phyloP scores from a whole-genome alignment of 2,329 filamentous ascomycete species.

The Blastomyces parvus region DNA sequence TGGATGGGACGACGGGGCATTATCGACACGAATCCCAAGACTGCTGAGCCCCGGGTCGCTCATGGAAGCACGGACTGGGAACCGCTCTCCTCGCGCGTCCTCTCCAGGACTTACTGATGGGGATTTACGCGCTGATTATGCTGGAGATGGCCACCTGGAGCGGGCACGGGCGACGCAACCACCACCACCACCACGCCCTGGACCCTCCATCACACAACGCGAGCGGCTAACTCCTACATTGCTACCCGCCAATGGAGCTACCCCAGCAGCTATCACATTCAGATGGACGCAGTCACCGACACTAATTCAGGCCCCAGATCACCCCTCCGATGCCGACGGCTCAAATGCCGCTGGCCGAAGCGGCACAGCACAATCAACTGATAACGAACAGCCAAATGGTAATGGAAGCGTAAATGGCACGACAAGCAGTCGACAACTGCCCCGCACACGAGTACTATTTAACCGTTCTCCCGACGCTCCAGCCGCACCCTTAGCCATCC shows the following conservation, averaged over 20 bases:
- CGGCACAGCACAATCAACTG: conserved; percentile 14
- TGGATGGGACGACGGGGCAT: conserved; percentile 24
- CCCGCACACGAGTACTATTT: conserved; percentile 9
- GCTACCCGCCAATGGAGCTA: conserved; percentile 20
- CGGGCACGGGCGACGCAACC: conserved; percentile 20
- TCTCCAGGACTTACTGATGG: conserved; percentile 24
- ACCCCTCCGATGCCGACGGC: conserved; percentile 17
- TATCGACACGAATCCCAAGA: conserved; percentile 22
- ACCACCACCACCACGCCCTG: conserved; percentile 32
- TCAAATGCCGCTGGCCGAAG: conserved; percentile 18
- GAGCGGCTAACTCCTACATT: conserved; percentile 17
- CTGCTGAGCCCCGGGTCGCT: conserved; percentile 24
- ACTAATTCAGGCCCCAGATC: conserved; percentile 27
- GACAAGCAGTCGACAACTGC: background rate
- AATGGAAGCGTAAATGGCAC: background rate
- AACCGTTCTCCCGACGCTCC: conserved; percentile 7
- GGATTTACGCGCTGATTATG: conserved; percentile 24
- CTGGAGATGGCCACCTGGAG: conserved; percentile 25
- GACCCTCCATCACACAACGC: conserved; percentile 33
- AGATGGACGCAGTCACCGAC: conserved; percentile 35
- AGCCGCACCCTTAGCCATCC: conserved; percentile 3
- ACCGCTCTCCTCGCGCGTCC: conserved; percentile 26
- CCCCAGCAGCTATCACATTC: conserved; percentile 27
- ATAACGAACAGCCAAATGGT: conserved; percentile 8
- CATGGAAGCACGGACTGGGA: conserved; percentile 20